Conservation (phyloP, 2,329 filamentous ascomycete species). For the Neonectria punicea region DNA sequence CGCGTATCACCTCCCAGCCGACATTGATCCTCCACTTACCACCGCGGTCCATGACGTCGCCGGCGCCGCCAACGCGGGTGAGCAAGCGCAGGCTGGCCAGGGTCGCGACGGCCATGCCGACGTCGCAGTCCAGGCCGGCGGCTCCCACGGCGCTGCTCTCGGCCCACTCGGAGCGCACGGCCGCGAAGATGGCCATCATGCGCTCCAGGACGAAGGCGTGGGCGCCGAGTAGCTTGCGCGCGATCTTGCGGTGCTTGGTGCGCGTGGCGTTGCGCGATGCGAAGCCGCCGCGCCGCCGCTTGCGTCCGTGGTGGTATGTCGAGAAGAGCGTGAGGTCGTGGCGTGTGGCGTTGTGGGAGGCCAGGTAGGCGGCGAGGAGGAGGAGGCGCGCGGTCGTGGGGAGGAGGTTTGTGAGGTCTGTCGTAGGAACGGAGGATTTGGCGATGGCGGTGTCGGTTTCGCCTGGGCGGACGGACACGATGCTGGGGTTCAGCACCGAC, state of each 20-base stretch:
- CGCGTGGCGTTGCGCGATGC: conserved; percentile 46
- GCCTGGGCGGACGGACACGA: conserved; percentile 54
- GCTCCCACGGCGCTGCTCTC: conserved; percentile 43
- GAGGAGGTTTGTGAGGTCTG: conserved; percentile 66
- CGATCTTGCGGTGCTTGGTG: conserved; percentile 75
- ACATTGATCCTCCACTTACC: conserved; percentile 83
- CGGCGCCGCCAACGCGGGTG: conserved; percentile 69
- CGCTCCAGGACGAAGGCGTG: conserved; percentile 82
- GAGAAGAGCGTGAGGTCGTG: conserved; percentile 81
- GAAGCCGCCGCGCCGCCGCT: conserved; percentile 59
- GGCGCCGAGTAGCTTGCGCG: conserved; percentile 79
- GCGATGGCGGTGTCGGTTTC: conserved; percentile 9
- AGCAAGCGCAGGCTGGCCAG: conserved; percentile 76
- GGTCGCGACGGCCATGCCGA: conserved; percentile 75
- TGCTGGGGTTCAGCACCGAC: conserved; percentile 72
- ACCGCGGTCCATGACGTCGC: conserved; percentile 74
- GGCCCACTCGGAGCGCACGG: conserved; percentile 69
- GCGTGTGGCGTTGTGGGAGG: conserved; percentile 81
- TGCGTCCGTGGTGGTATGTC: conserved; percentile 68
- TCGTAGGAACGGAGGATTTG: conserved; percentile 36
- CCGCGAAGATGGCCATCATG: conserved; percentile 80
- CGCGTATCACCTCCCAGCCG: conserved; percentile 79
- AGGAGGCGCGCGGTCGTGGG: conserved; percentile 80
- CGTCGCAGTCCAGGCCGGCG: conserved; percentile 61
- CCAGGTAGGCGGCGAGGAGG: conserved; percentile 81